Evolutionary conservation across 2,329 filamentous ascomycete genomes (phyloP).

Genomic region (Venturia nashicola): DNA sequence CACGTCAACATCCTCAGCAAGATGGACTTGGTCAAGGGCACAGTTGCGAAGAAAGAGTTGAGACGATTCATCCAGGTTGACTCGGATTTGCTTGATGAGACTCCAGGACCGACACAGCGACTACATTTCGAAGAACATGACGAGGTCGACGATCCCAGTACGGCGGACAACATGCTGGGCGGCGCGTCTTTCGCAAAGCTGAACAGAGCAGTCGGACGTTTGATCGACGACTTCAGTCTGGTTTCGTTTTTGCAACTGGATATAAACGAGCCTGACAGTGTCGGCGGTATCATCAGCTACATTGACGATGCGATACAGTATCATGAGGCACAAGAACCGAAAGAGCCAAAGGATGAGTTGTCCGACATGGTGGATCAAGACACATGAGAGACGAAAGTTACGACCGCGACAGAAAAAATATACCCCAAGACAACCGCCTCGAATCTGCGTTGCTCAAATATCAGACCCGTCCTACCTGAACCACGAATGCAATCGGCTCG

Average conservation of each 20-base stretch:
- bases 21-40: slow-evolving; percentile 91
- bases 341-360: slow-evolving; percentile 50
- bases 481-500: not conserved
- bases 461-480: not conserved
- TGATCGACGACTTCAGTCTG: slow-evolving; percentile 98
- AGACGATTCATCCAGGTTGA: slow-evolving; percentile 87
- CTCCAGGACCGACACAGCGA: slow-evolving; percentile 40
- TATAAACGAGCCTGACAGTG: slow-evolving; percentile 82
- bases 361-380: not conserved
- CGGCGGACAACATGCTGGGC: slow-evolving; percentile 60
- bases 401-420: not conserved
- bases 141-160: slow-evolving; percentile 43
- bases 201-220: slow-evolving; percentile 74
- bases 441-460: not conserved
- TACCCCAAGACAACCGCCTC: not conserved
- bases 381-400: not conserved
- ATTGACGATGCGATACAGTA: slow-evolving; percentile 92
- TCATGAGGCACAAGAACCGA: slow-evolving; percentile 85
- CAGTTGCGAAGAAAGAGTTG: slow-evolving; percentile 74
- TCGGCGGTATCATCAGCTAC: slow-evolving; percentile 72
- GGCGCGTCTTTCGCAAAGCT: slow-evolving; percentile 71
- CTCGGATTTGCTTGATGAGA: slow-evolving; percentile 67
- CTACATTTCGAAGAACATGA: slow-evolving; percentile 23
- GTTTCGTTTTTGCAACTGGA: slow-evolving; percentile 88
- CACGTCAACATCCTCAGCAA: slow-evolving; percentile 95